Base-by-base conservation (phyloP, 2,329 filamentous ascomycete genomes). In the Ophiostoma sp. region DNA sequence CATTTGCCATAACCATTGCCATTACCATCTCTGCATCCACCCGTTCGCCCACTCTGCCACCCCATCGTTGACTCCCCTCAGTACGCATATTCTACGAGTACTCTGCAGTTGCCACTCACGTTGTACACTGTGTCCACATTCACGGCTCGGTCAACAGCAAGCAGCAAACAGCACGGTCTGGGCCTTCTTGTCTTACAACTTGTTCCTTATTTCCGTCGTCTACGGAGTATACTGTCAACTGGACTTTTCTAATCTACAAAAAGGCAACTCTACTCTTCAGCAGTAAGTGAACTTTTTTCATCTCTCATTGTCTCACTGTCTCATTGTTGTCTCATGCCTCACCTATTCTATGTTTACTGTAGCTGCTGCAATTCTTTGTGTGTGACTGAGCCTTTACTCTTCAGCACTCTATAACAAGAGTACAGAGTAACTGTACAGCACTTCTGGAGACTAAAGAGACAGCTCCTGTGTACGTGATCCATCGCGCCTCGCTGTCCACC, bases 101-200 rank as follows among this genome's bases (percentile, higher is more conserved):
- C 39, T 36, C 35, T 41, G 44, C n/a, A 23, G 52, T 57, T 6
- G 17, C 27, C 54, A 27, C n/a, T n/a, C 52, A 57, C 52, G 11
- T 57, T 20, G 44, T 48, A 57, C 52, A 23, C 10, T 20, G 44
- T 48, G 17, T 48, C 44, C 52, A 57, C 52, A n/a, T 57, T 57
- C 31, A 62, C 57, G 31, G 31, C 11, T 35, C 27, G 57, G 15
- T 62, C 57, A 41, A n/a, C n/a, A n/a, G n/a, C n/a, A n/a, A n/a
- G n/a, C n/a, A 35, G 57, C 27, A n/a, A n/a, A 31, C 15, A 35
- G 57, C 57, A 33, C 57, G 57, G 62, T 65, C 62, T 65, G 62
- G 62, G 33, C 62, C 62, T 17, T 65, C 17, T 35, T 66, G 36
- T 57, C 11, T 27, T 57, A n/a, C n/a, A 5, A 20, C 13, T 52